Evolutionary conservation across 2,329 filamentous ascomycete genomes (phyloP).

Genomic region (Coniochaeta pulveracea): DNA sequence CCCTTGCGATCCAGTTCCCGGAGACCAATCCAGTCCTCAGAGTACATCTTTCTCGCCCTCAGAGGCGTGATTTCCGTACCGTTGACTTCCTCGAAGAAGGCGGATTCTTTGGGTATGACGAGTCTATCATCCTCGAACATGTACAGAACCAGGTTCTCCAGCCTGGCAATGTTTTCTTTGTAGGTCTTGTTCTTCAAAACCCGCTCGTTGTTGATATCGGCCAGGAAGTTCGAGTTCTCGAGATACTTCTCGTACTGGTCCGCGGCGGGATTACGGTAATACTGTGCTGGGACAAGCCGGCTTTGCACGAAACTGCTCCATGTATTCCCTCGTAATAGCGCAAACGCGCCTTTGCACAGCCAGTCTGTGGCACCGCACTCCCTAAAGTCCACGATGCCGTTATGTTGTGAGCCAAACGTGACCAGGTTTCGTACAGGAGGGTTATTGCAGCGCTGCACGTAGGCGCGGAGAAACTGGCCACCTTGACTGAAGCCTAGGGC

Average conservation of each 20-base stretch:
- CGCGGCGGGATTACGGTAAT: conserved; percentile 64
- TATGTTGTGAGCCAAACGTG: conserved; percentile 86
- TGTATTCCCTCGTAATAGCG: conserved; percentile 65
- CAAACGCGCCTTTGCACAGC: conserved; percentile 71
- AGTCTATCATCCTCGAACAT: conserved; percentile 79
- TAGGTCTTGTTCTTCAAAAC: conserved; percentile 62
- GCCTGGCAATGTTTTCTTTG: conserved; percentile 51
- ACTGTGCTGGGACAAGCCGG: conserved; percentile 83
- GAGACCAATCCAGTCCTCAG: conserved; percentile 88
- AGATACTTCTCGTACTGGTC: conserved; percentile 62
- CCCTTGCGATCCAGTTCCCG: conserved; percentile 68
- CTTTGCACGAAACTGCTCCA: conserved; percentile 72
- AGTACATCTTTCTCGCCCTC: conserved; percentile 61
- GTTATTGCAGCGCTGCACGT: conserved; percentile 75
- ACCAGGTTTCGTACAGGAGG: conserved; percentile 68
- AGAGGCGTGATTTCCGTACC: conserved; percentile 55
- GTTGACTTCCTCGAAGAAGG: conserved; percentile 86
- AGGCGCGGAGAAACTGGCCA: conserved; percentile 87
- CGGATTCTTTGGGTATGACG: conserved; percentile 79
- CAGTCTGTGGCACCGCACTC: conserved; percentile 61
- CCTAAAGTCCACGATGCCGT: conserved; percentile 79
- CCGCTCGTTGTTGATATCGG: conserved; percentile 94
- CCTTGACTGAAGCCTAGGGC: conserved; percentile 93
- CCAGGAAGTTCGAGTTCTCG: conserved; percentile 73
- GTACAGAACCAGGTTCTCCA: conserved; percentile 80